Evolutionary conservation across 768 basidiomycete species (phyloP).

Genomic region (Serpula lacrymans): DNA sequence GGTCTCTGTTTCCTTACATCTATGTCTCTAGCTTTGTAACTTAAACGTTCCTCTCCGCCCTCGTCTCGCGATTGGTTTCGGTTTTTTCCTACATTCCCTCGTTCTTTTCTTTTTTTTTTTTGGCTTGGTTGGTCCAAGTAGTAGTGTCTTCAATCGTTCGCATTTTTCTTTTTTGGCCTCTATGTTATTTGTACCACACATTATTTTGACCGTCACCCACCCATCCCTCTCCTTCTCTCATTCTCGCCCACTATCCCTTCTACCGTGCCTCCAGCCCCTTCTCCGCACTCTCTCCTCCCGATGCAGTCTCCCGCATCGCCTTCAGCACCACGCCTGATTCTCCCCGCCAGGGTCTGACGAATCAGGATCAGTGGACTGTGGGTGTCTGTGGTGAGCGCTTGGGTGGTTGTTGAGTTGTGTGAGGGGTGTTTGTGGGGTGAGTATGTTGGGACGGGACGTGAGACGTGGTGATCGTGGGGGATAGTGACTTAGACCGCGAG

Average conservation of each 20-base stretch:
- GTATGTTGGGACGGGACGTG: too few species aligned
- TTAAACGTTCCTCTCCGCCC: slow-evolving; percentile 14
- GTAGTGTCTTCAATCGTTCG: slow-evolving; percentile 10
- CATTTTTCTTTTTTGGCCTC: slow-evolving; percentile 6
- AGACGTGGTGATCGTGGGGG: too few species aligned
- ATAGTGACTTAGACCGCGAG: too few species aligned
- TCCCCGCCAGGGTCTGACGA: slow-evolving; percentile 48
- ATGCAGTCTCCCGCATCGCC: slow-evolving; percentile 28
- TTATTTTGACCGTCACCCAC: not conserved
- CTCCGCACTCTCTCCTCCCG: slow-evolving; percentile 10
- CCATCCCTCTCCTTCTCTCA: not conserved
- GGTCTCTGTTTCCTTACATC: slow-evolving; percentile 12
- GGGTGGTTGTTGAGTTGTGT: too few species aligned
- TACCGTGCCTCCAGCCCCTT: slow-evolving; percentile 9
- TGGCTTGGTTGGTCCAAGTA: slow-evolving; percentile 5
- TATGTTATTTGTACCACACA: slow-evolving; percentile 1
- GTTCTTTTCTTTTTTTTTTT: slow-evolving; percentile 18
- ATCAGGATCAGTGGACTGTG: slow-evolving; percentile 24
- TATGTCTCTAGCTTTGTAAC: slow-evolving; percentile 13
- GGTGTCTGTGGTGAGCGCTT: slow-evolving; percentile 46
- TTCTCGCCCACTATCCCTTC: not conserved
- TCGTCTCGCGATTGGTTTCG: slow-evolving; percentile 14
- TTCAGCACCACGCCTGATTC: slow-evolving; percentile 37
- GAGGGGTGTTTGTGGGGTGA: too few species aligned
- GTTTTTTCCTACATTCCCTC: slow-evolving; percentile 25